Conservation (phyloP, 768 basidiomycete genomes). For the Gloeophyllum trabeum region DNA sequence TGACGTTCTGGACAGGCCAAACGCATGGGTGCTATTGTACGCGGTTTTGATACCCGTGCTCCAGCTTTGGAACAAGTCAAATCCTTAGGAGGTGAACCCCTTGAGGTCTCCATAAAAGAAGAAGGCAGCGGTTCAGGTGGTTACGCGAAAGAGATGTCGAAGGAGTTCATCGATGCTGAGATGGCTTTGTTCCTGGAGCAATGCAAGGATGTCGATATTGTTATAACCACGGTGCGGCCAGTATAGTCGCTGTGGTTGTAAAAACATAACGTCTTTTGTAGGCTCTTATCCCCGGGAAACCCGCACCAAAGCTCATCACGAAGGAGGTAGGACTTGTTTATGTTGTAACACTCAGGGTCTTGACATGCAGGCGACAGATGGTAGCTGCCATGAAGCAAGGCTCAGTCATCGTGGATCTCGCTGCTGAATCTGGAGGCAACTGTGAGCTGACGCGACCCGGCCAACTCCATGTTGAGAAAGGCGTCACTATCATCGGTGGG, state of each 20-base stretch:
- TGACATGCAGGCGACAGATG: constrained; percentile 31
- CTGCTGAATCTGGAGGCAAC: constrained; percentile 86
- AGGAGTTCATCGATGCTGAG: constrained; percentile 81
- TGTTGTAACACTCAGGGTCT: neutral
- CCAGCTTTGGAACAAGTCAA: constrained; percentile 85
- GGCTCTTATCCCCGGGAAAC: constrained; percentile 81
- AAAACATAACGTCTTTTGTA: constrained; percentile 13
- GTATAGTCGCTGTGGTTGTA: neutral
- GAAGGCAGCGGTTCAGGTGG: constrained; percentile 77
- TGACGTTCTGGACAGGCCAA: constrained; percentile 37
- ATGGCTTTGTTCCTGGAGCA: constrained; percentile 86
- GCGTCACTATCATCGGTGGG: constrained; percentile 76
- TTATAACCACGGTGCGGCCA: constrained; percentile 66
- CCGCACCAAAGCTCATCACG: constrained; percentile 78
- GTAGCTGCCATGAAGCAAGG: constrained; percentile 88
- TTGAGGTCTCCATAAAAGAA: constrained; percentile 74
- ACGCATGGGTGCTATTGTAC: constrained; percentile 79
- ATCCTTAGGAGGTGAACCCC: constrained; percentile 81
- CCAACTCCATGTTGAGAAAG: constrained; percentile 52
- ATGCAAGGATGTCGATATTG: constrained; percentile 81
- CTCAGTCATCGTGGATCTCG: constrained; percentile 79
- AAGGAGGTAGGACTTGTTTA: constrained; percentile 30
- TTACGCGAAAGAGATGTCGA: constrained; percentile 86
- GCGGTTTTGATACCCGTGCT: constrained; percentile 79
- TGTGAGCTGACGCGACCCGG: constrained; percentile 78